phyloP scores from a whole-genome alignment of 2,329 filamentous ascomycete genomes.

The Lachnellula arida region DNA sequence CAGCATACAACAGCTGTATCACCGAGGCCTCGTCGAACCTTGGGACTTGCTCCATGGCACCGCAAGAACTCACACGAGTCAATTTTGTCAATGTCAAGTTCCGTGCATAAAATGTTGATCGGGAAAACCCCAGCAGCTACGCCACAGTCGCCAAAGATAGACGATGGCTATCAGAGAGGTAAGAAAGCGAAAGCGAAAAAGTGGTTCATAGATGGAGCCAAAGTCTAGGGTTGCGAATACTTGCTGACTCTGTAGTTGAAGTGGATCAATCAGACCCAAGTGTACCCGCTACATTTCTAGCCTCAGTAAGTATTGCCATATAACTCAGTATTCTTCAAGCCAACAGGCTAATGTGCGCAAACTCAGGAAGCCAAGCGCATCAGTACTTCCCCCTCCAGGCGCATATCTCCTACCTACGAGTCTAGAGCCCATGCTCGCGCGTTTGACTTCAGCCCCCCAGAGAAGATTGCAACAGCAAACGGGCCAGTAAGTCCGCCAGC shows the following conservation, averaged over 20 bases:
- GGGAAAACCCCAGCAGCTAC: conserved; percentile 27
- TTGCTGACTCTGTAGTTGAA: conserved; percentile 18
- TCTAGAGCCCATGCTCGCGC: no score
- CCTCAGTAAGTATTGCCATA: conserved; percentile 23
- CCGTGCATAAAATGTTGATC: conserved; percentile 27
- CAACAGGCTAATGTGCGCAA: not conserved
- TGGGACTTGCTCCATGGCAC: conserved; percentile 33
- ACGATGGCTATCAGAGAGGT: conserved; percentile 17
- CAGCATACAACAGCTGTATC: not conserved
- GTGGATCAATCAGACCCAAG: conserved; percentile 24
- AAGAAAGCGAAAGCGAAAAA: conserved; percentile 13
- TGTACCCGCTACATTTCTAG: conserved; percentile 22
- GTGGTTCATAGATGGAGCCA: not conserved
- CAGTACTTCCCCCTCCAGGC: conserved; percentile 23
- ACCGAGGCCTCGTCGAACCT: conserved; percentile 13
- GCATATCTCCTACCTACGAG: no score
- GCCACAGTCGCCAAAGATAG: conserved; percentile 14
- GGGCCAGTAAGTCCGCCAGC: no score
- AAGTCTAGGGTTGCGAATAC: not conserved
- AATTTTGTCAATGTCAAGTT: conserved; percentile 27
- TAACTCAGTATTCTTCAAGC: not conserved
- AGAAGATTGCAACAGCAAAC: no score
- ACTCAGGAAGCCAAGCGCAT: conserved; percentile 29
- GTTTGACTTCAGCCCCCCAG: no score
- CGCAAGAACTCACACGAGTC: conserved; percentile 27